phyloP scores from a whole-genome alignment of 1,284 basidiomycete species.

The Ceratobasidium sp. region DNA sequence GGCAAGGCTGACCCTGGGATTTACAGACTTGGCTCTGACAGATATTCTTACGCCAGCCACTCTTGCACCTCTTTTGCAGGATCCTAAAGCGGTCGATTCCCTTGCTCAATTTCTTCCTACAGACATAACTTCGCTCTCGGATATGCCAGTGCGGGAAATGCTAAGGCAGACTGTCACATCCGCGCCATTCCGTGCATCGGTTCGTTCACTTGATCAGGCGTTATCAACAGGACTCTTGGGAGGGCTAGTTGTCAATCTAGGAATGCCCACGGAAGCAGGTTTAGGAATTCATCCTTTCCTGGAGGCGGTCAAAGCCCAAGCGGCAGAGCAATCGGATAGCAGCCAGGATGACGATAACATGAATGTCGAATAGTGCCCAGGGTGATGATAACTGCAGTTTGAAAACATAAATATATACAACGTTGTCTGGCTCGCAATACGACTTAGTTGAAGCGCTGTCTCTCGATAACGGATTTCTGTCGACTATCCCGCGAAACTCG shows the following conservation, averaged over 20 bases:
- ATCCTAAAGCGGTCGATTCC: slow-evolving; percentile 65
- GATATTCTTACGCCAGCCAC: slow-evolving; percentile 77
- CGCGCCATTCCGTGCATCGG: slow-evolving; percentile 65
- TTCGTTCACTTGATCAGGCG: slow-evolving; percentile 75
- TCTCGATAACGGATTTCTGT: slow-evolving; percentile 47
- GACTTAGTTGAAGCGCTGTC: slow-evolving; percentile 40
- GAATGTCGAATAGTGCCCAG: slow-evolving; percentile 41
- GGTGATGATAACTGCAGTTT: not conserved
- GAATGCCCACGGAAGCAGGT: slow-evolving; percentile 79
- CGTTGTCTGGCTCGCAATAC: not conserved
- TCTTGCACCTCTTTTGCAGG: slow-evolving; percentile 65
- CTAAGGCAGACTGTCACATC: slow-evolving; percentile 63
- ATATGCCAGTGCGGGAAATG: slow-evolving; percentile 52
- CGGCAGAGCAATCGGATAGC: slow-evolving; percentile 44
- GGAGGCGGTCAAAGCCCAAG: slow-evolving; percentile 74
- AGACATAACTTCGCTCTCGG: slow-evolving; percentile 67
- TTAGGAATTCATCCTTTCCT: slow-evolving; percentile 73
- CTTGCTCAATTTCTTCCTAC: slow-evolving; percentile 79
- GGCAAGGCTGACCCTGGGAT: not conserved
- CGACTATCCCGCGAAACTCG: slow-evolving; percentile 51
- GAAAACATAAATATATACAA: not conserved
- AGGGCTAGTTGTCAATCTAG: slow-evolving; percentile 71
- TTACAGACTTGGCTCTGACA: slow-evolving; percentile 64
- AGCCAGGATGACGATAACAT: slow-evolving; percentile 38
- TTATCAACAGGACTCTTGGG: slow-evolving; percentile 75